Conservation (phyloP, 192 early-diverging fungal genomes). For the Entomortierella parvispora region DNA sequence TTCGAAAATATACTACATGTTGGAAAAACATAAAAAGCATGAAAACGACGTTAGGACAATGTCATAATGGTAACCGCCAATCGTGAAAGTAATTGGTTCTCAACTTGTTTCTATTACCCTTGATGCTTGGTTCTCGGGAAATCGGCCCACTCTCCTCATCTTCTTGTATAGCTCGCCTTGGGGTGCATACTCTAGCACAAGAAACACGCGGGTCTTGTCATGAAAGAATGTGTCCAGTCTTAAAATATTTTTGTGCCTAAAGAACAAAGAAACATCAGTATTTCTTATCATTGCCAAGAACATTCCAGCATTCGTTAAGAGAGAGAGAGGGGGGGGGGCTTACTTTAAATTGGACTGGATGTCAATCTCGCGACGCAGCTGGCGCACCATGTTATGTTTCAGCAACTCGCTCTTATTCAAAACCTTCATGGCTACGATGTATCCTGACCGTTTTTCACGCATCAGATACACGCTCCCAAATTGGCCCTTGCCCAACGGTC, state of each 20-base stretch:
- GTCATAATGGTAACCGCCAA: background rate
- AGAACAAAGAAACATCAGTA: background rate
- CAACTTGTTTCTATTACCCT: constrained; percentile 57
- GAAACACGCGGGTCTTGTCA: constrained; percentile 89
- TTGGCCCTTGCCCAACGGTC: constrained; percentile 91
- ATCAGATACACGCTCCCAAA: constrained; percentile 96
- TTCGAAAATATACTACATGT: constrained; percentile 92
- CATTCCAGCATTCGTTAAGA: no score
- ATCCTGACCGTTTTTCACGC: constrained; percentile 85
- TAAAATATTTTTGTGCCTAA: constrained; percentile 90
- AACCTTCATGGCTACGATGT: constrained; percentile 93
- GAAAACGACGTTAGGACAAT: background rate
- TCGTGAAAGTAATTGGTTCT: background rate
- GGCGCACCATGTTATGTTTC: constrained; percentile 83
- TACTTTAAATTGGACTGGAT: constrained; percentile 92
- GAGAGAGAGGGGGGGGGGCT: background rate
- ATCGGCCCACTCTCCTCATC: constrained; percentile 73
- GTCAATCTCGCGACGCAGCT: constrained; percentile 94
- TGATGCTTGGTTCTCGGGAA: constrained; percentile 80
- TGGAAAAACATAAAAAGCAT: background rate
- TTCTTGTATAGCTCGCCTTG: constrained; percentile 93
- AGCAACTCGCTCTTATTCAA: constrained; percentile 86
- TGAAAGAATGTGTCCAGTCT: constrained; percentile 97
- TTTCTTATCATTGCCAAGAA: no score
- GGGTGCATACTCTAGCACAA: constrained; percentile 97